phyloP scores from a whole-genome alignment of 768 basidiomycete genomes.

The Tricholoma flavovirens region DNA sequence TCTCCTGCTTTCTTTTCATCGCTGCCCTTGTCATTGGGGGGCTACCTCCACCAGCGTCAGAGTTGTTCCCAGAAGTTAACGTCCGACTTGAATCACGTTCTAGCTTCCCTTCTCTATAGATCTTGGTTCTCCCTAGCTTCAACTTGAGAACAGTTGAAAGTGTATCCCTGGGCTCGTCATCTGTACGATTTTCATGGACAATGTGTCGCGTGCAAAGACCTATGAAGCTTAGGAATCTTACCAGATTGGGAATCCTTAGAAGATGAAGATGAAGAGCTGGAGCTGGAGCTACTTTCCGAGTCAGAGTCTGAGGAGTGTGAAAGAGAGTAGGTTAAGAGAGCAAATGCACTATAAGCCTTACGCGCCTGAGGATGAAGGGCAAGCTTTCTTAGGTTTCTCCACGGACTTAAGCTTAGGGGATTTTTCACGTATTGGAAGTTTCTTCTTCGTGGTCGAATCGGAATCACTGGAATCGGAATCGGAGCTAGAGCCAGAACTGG shows the following conservation, averaged over 20 bases:
- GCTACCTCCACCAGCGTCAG: slow-evolving; percentile 2
- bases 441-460: slow-evolving; percentile 4
- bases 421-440: slow-evolving; percentile 5
- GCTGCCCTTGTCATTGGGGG: neutral
- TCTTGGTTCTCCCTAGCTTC: slow-evolving; percentile 8
- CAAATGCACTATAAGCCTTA: neutral
- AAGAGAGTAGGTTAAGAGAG: neutral
- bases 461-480: neutral
- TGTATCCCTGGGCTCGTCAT: slow-evolving; percentile 34
- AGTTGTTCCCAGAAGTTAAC: slow-evolving; percentile 14
- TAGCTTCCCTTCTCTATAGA: neutral
- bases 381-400: neutral
- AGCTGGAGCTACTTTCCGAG: slow-evolving; percentile 19
- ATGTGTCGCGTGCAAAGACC: slow-evolving; percentile 2
- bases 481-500: slow-evolving; percentile 13
- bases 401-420: slow-evolving; percentile 3
- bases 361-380: slow-evolving; percentile 13
- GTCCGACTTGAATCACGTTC: slow-evolving; percentile 16
- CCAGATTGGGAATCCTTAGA: slow-evolving; percentile 27
- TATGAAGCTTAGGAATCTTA: slow-evolving; percentile 3
- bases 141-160: slow-evolving; percentile 3
- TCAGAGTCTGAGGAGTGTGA: slow-evolving; percentile 12
- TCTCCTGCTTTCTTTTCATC: neutral
- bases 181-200: slow-evolving; percentile 12
- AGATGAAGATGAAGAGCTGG: slow-evolving; percentile 23